A percentile compares a stretch with the other conserved stretches of the same genome.
Evolutionary conservation across 78 protist genomes (phyloP).

Genomic region (Dictyostelium purpureum): DNA sequence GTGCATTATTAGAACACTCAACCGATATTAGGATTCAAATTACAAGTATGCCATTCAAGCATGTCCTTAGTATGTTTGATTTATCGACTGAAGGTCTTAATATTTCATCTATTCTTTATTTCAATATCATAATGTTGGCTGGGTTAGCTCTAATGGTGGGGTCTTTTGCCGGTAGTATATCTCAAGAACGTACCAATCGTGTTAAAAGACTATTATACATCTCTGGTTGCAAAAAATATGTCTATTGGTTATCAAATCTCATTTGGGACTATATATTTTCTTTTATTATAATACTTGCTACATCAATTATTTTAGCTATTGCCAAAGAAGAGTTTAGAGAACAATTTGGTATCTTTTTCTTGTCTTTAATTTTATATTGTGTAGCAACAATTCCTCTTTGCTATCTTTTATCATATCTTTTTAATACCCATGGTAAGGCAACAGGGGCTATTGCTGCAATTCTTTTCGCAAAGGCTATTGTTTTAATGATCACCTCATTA

Average conservation of each 20-base stretch:
- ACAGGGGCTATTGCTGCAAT: constrained; percentile 14
- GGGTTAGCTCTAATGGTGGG: neutral
- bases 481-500: neutral
- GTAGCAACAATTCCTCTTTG: neutral
- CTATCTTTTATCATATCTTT: constrained; percentile 10
- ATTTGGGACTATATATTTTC: constrained; percentile 20
- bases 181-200: neutral
- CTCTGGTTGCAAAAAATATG: constrained; percentile 28
- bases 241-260: constrained; percentile 37
- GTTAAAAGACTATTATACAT: constrained; percentile 35
- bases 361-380: neutral
- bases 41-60: constrained; percentile 5
- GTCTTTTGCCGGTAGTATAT: constrained; percentile 18
- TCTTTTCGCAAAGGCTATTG: neutral
- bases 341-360: neutral
- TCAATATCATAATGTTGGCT: neutral
- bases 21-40: neutral
- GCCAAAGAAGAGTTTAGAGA: neutral
- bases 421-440: constrained; percentile 11
- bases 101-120: neutral
- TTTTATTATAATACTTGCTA: neutral
- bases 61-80: constrained; percentile 1
- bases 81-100: neutral
- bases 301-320: neutral
- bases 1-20: neutral